Conservation (phyloP, 495 filamentous ascomycete genomes). For the Bacidia rubella region DNA sequence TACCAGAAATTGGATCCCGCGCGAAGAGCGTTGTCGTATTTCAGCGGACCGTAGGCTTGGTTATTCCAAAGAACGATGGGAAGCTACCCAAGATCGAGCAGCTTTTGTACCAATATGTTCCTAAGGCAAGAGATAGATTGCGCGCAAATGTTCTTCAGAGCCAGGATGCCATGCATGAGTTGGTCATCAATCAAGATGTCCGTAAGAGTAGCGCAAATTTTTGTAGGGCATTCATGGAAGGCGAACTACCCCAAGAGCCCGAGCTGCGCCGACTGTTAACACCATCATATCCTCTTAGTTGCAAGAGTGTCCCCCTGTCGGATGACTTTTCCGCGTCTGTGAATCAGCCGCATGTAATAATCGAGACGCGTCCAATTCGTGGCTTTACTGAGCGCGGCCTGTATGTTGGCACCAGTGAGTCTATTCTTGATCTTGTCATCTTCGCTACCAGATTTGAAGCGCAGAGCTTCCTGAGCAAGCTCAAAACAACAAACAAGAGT, state of each 20-base stretch:
- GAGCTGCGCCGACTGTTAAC: no score
- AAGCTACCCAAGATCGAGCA: no score
- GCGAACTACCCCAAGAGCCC: no score
- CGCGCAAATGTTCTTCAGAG: no score
- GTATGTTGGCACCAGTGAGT: constrained; percentile 25
- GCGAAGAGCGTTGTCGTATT: constrained; percentile 46
- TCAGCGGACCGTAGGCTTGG: constrained; percentile 57
- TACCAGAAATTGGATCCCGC: constrained; percentile 45
- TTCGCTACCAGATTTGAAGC: constrained; percentile 43
- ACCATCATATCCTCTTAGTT: constrained; percentile 37
- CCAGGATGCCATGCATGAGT: no score
- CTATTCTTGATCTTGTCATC: constrained; percentile 40
- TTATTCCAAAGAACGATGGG: constrained; percentile 41
- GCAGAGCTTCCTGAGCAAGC: constrained; percentile 40
- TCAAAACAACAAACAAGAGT: constrained; percentile 31
- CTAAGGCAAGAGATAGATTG: no score
- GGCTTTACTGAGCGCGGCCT: constrained; percentile 31
- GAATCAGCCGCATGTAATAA: constrained; percentile 26
- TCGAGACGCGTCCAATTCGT: constrained; percentile 35
- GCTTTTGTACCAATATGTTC: no score
- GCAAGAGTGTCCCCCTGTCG: constrained; percentile 39
- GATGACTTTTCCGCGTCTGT: constrained; percentile 43
- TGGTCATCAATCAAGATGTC: no score
- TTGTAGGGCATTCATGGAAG: no score
- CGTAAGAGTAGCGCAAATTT: no score